Conservation (phyloP, 108 stramenopile species). For the Pinguiococcus pyrenoidosus region DNA sequence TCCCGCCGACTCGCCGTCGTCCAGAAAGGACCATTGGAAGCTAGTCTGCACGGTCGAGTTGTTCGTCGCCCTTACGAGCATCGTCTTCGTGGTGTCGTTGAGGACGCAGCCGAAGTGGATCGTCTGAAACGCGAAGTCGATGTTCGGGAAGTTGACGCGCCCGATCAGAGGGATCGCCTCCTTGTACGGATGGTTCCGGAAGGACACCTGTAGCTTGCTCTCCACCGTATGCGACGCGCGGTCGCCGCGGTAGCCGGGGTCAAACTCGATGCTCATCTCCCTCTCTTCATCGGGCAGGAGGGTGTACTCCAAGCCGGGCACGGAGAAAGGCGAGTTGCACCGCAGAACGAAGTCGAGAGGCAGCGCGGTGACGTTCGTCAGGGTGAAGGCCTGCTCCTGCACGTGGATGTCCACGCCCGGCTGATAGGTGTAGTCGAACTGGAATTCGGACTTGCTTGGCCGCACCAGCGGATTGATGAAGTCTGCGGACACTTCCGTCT, state of each 20-base stretch:
- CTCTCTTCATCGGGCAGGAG: conserved; percentile 27
- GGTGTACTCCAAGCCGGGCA: conserved; percentile 31
- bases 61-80: conserved; percentile 34
- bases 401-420: conserved; percentile 17
- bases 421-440: conserved; percentile 34
- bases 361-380: conserved; percentile 33
- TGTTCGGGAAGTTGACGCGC: conserved; percentile 46
- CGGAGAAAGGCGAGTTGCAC: conserved; percentile 33
- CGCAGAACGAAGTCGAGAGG: conserved; percentile 33
- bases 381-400: conserved; percentile 13
- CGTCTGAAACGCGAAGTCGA: conserved; percentile 29
- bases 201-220: conserved; percentile 13
- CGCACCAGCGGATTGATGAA: conserved; percentile 42
- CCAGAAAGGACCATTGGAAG: conserved; percentile 45
- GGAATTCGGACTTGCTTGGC: conserved; percentile 19
- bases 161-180: conserved; percentile 29
- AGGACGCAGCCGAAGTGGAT: conserved; percentile 51
- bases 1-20: conserved; percentile 21
- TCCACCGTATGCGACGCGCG: conserved; percentile 31
- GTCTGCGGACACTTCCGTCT: conserved; percentile 30
- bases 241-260: conserved; percentile 41
- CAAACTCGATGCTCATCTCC: conserved; percentile 31
- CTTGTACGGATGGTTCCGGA: conserved; percentile 38
- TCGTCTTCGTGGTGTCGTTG: conserved; percentile 49
- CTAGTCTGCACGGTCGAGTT: conserved; percentile 17